Conservation (phyloP, 345 rosid genomes). For the Eucalyptus paniculata region DNA sequence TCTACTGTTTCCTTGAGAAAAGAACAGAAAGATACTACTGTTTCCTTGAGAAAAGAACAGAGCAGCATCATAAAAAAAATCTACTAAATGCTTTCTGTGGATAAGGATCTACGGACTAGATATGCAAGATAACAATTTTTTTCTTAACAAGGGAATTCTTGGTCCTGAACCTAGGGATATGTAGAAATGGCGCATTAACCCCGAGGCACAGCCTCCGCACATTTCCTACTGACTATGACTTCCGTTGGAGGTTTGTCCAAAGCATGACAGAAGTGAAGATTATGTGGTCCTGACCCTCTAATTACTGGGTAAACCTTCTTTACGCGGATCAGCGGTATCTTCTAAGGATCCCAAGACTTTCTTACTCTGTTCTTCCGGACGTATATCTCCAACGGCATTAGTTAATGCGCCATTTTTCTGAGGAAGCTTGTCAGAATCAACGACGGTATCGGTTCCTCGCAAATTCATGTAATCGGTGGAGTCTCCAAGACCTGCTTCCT, state of each 20-base stretch:
- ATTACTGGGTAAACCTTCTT: constrained; percentile 4
- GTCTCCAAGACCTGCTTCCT: constrained; percentile 5
- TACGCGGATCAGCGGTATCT: background rate
- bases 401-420: background rate
- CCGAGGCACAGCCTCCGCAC: constrained; percentile 96
- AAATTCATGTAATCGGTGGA: constrained; percentile 8
- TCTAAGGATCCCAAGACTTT: background rate
- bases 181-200: constrained; percentile 10
- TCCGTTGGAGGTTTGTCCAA: constrained; percentile 57
- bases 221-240: constrained; percentile 88
- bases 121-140: too few relatives aligned
- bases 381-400: background rate
- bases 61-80: too few relatives aligned
- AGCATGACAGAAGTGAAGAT: constrained; percentile 36
- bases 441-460: constrained; percentile 1
- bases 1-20: too few relatives aligned
- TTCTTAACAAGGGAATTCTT: too few relatives aligned
- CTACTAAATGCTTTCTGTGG: too few relatives aligned
- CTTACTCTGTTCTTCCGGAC: background rate
- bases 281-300: constrained; percentile 81
- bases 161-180: too few relatives aligned
- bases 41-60: too few relatives aligned
- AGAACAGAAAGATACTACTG: too few relatives aligned
- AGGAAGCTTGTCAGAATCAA: background rate
- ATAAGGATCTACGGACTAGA: too few relatives aligned